Percentiles rank a stretch among this genome's conserved stretches.
Evolutionary conservation across 2,329 filamentous ascomycete genomes (phyloP).

Genomic region (Westerdykella aurantiaca): DNA sequence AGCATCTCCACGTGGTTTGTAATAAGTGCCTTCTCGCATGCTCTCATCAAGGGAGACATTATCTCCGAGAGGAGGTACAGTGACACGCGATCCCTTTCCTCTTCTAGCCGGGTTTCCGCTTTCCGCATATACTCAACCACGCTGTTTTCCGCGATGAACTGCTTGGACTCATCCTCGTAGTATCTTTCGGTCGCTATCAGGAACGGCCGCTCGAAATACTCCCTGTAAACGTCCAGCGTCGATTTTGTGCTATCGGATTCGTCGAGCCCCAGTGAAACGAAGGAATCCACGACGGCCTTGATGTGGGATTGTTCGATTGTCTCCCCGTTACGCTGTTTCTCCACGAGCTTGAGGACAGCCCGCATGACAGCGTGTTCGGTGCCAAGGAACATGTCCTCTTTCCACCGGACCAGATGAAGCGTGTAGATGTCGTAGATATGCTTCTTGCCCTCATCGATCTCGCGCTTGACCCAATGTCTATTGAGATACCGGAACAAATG

Average conservation of each 20-base stretch:
- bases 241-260: constrained; percentile 90
- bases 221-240: constrained; percentile 89
- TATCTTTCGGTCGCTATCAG: constrained; percentile 76
- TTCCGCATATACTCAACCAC: constrained; percentile 99
- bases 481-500: constrained; percentile 96
- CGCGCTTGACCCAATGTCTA: constrained; percentile 96
- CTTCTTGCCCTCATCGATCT: constrained; percentile 98
- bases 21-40: constrained; percentile 84
- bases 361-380: constrained; percentile 89
- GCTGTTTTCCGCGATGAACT: constrained; percentile 92
- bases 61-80: constrained; percentile 92
- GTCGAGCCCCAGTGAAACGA: constrained; percentile 87
- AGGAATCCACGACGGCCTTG: constrained; percentile 94
- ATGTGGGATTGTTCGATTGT: constrained; percentile 97
- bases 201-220: constrained; percentile 90
- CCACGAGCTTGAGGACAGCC: constrained; percentile 87
- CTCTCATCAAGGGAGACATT: constrained; percentile 72
- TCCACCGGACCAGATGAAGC: constrained; percentile 92
- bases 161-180: constrained; percentile 86
- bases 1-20: constrained; percentile 80
- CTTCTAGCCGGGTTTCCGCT: constrained; percentile 78
- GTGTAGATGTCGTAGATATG: constrained; percentile 98
- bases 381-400: constrained; percentile 77
- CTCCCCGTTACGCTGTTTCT: constrained; percentile 95
- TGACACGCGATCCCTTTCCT: constrained; percentile 89